phyloP scores from a whole-genome alignment of 2,329 filamentous ascomycete genomes.

The Seiridium unicorne region DNA sequence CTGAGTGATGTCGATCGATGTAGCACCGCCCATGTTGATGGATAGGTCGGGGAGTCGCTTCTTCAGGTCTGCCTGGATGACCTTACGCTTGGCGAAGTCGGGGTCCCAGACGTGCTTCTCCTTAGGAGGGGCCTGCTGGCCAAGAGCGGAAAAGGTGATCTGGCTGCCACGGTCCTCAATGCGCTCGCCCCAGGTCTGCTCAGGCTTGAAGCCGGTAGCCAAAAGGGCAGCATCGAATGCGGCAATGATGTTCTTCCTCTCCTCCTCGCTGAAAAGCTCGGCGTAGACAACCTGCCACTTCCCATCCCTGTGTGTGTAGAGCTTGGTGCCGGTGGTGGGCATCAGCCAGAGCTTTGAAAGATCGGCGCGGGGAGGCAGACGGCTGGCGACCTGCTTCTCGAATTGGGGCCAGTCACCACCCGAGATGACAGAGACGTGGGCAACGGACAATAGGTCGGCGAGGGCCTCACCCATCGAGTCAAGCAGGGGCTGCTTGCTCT shows the following conservation, averaged over 20 bases:
- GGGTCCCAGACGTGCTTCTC: slow-evolving; percentile 37
- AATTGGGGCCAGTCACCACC: slow-evolving; percentile 41
- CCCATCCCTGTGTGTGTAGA: slow-evolving; percentile 29
- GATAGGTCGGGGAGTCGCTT: slow-evolving; percentile 33
- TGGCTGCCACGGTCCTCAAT: slow-evolving; percentile 40
- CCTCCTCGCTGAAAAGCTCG: slow-evolving; percentile 33
- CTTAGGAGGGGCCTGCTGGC: slow-evolving; percentile 34
- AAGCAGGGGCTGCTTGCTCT: slow-evolving; percentile 32
- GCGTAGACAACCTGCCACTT: slow-evolving; percentile 27
- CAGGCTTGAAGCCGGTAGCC: slow-evolving; percentile 34
- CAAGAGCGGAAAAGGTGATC: slow-evolving; percentile 40
- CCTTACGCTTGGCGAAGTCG: slow-evolving; percentile 35
- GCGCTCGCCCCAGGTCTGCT: slow-evolving; percentile 35
- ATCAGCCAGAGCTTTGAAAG: slow-evolving; percentile 38
- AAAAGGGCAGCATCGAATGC: slow-evolving; percentile 33
- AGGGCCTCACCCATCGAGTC: slow-evolving; percentile 30
- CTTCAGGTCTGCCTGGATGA: slow-evolving; percentile 34
- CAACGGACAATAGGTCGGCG: slow-evolving; percentile 32
- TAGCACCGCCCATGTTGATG: slow-evolving; percentile 39
- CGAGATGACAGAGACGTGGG: slow-evolving; percentile 38
- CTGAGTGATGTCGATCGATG: slow-evolving; percentile 37
- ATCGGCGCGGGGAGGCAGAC: slow-evolving; percentile 31
- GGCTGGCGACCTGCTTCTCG: slow-evolving; percentile 36
- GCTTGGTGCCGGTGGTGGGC: slow-evolving; percentile 39
- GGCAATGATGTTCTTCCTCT: slow-evolving; percentile 26